These are phyloP conservation scores for Pezicula radicicola DNA, from an alignment of 2,329 filamentous ascomycete genomes.

Conservation along the genomic window DNA sequence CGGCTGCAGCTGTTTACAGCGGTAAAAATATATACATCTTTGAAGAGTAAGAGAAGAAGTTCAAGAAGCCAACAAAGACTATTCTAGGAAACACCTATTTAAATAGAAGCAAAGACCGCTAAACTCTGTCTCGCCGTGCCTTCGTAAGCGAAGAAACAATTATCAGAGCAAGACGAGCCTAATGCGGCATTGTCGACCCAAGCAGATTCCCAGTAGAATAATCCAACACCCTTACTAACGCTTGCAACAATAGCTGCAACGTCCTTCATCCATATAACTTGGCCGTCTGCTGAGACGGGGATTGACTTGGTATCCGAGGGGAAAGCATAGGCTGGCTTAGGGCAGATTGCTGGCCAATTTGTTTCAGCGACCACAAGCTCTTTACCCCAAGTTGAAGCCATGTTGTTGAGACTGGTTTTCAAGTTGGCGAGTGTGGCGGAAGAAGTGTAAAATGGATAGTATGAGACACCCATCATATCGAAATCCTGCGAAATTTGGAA, in stretches of 20 bases:
- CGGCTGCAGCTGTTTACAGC: too few relatives aligned
- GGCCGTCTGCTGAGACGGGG: slow-evolving; percentile 60
- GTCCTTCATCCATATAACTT: slow-evolving; percentile 57
- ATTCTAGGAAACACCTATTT: slow-evolving; percentile 3
- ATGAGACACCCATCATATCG: slow-evolving; percentile 70
- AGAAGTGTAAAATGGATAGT: slow-evolving; percentile 68
- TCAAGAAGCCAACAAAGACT: too few relatives aligned
- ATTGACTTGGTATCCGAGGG: slow-evolving; percentile 57
- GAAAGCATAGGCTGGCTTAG: slow-evolving; percentile 55
- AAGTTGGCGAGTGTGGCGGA: slow-evolving; percentile 57
- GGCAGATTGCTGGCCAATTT: slow-evolving; percentile 66
- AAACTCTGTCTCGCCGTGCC: slow-evolving; percentile 55
- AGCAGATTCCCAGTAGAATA: slow-evolving; percentile 74
- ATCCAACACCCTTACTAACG: slow-evolving; percentile 50
- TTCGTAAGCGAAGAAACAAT: slow-evolving; percentile 56
- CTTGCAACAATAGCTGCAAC: slow-evolving; percentile 54
- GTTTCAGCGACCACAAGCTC: slow-evolving; percentile 67
- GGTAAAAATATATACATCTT: too few relatives aligned
- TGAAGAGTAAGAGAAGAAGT: too few relatives aligned
- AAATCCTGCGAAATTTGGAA: slow-evolving; percentile 42
- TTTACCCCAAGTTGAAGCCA: slow-evolving; percentile 62
- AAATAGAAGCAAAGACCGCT: slow-evolving; percentile 50
- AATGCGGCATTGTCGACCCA: slow-evolving; percentile 65
- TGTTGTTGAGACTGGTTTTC: slow-evolving; percentile 50
- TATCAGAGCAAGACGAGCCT: slow-evolving; percentile 63